Base-by-base conservation (phyloP, 331 rosid genomes). In the Malus hybrid region DNA sequence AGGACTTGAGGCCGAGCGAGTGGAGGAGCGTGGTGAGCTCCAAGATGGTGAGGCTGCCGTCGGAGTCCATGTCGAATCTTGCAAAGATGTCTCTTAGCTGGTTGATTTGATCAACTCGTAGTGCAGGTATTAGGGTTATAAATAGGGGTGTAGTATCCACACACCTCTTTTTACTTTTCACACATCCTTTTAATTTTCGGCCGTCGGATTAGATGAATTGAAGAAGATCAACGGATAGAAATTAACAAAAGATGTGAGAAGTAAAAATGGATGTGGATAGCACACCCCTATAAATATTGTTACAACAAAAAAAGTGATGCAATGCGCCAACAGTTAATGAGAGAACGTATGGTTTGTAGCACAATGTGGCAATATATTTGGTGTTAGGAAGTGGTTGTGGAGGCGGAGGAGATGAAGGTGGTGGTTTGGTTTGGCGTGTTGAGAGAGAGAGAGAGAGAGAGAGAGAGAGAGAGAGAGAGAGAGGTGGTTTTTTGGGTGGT, bases 51-150 rank as follows among this genome's bases (percentile, higher is more conserved):
- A 93, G 79, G 79, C 96, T 93, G 7, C 98, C 98, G 29, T 93
- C 93, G 4, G 92, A 86, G 62, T 89, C 93, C 93, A 89, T 86
- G 86, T 91, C 98, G 13, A 93, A 93, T 55, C 96, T 70, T 6
- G 73, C 77, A 30, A 93, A 93, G 1, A 93, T 87, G 42, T 86
- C 85, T 46, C 84, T 75, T 20, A 93, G 36, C 50, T 91, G 92
- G 18, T 85, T 81, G 0, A 88, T 71, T 62, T 89, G 92, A 22
- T 85, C 83, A 50, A 72, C 84, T 66, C 68, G 75, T 63, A 80
- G 76, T 71, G 89, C 74, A 64, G 84, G 81, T 96, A 91, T 91
- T 24, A 26, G 58, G 29, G 13, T 15, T 19, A 24, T 24, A 24
- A 24, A 24, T 24, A 24, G 24, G 24, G 24, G 24, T 24, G 24